Evolutionary conservation across 2,329 filamentous ascomycete species (phyloP).

Genomic region (Talaromyces sp.): DNA sequence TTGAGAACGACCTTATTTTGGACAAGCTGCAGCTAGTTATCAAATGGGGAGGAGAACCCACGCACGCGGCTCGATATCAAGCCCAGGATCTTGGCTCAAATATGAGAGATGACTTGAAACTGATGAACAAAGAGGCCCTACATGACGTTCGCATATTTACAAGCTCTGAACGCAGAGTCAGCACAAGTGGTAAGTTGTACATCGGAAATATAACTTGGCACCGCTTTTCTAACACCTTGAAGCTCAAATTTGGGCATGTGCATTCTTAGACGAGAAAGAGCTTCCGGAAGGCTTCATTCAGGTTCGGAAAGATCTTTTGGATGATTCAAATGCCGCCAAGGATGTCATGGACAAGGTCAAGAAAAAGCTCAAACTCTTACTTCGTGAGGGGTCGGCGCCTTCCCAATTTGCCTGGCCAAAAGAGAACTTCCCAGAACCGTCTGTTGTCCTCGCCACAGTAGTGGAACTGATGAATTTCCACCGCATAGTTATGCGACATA

Average conservation of each 20-base stretch:
- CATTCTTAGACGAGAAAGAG: slow-evolving; percentile 84
- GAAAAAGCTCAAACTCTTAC: slow-evolving; percentile 92
- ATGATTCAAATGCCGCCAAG: slow-evolving; percentile 97
- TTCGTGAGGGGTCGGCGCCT: slow-evolving; percentile 89
- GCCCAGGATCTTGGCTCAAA: slow-evolving; percentile 91
- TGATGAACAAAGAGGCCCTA: slow-evolving; percentile 88
- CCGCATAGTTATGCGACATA: slow-evolving; percentile 88
- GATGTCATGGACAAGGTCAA: slow-evolving; percentile 99
- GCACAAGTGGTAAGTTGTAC: slow-evolving; percentile 61
- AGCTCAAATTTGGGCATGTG: slow-evolving; percentile 90
- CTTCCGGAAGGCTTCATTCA: slow-evolving; percentile 80
- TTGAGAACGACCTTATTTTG: slow-evolving; percentile 84
- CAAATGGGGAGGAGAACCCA: slow-evolving; percentile 98
- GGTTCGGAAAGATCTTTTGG: slow-evolving; percentile 87
- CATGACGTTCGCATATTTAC: slow-evolving; percentile 94
- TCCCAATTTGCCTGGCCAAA: slow-evolving; percentile 97
- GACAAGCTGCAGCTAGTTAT: slow-evolving; percentile 97
- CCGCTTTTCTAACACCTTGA: slow-evolving; percentile 9
- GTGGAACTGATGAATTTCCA: slow-evolving; percentile 98
- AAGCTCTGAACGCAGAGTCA: slow-evolving; percentile 90
- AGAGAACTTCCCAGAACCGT: slow-evolving; percentile 87
- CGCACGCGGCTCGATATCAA: slow-evolving; percentile 94
- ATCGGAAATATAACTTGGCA: background rate
- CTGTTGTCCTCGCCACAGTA: slow-evolving; percentile 84
- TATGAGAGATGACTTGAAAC: slow-evolving; percentile 88